Evolutionary conservation across 1,139 yeast species (phyloP), one percentile per base, ranked within the genome.

Genomic region (Sugiyamaella sp.): DNA sequence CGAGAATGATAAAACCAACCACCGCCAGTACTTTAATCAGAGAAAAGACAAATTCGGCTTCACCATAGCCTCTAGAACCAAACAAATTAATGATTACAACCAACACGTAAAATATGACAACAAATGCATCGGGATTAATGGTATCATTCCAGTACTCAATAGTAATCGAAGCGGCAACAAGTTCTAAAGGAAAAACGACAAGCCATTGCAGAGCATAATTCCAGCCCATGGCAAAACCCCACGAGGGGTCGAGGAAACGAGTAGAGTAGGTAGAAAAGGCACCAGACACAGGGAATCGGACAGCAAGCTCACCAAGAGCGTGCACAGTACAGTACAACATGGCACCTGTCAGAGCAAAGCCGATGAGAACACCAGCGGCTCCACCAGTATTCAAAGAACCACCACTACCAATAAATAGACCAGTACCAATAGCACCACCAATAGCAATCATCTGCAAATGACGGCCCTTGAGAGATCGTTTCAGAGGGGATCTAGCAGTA

Each of bases 391-490:
- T 63, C 46, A 85, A 70, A 25, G 84, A 79, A 47, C 76, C 71
- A 49, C 90, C 90, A 40, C 84, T 74, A 57, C 90, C 90, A 57
- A 86, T 81, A 61, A 85, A 82, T 46, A 84, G 75, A 66, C 86
- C 86, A 3, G 85, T 87, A 71, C 96, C 96, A 60, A 89, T 87
- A 50, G 89, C 80, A 61, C 96, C 95, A 66, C 96, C 96, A 63
- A 89, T 84, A 46, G 95, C 95, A 68, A 89, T 84, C 89, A 89
- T 86, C 66, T 85, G 87, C 63, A 88, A 74, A 75, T 87, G 82
- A 74, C 89, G 77, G 20, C 72, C 75, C 61, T 84, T 84, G 54
- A 87, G 76, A 44, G 80, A 76, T 67, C 89, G 77, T 49, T 82
- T 75, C 58, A 88, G 78, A 2, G 95, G 95, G 24, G 93, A 77